A percentile compares a stretch with the other conserved stretches of the same genome.
Conservation (phyloP, 768 basidiomycete species). For the Pleurotus tuber-regium region DNA sequence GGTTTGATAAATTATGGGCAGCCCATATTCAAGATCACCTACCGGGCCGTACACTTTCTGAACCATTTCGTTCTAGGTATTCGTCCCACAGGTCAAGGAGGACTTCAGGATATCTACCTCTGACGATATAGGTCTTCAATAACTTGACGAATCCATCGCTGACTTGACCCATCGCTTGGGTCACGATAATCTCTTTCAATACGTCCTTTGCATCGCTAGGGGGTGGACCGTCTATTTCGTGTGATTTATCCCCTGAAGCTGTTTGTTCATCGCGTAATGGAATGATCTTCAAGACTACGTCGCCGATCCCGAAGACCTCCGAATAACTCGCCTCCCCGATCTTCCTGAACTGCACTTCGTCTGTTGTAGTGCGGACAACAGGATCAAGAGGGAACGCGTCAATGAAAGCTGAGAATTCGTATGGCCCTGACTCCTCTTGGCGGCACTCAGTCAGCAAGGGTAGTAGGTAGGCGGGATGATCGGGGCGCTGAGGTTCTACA, state of each 20-base stretch:
- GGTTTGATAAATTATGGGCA: no score
- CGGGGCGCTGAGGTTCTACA: conserved; percentile 21
- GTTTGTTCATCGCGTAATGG: conserved; percentile 60
- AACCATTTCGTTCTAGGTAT: conserved; percentile 71
- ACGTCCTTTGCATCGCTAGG: conserved; percentile 74
- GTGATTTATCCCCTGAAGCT: conserved; percentile 16
- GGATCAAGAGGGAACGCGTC: conserved; percentile 76
- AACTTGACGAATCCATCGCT: conserved; percentile 73
- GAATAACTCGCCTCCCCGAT: conserved; percentile 97
- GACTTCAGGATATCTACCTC: conserved; percentile 77
- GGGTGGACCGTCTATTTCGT: conserved; percentile 55
- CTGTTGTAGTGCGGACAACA: conserved; percentile 39
- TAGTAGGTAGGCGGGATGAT: conserved; percentile 51
- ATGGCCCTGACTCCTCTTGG: conserved; percentile 56
- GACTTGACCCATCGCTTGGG: conserved; percentile 71
- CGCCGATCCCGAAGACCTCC: conserved; percentile 90
- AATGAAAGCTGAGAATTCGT: conserved; percentile 83
- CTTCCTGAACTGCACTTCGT: conserved; percentile 57
- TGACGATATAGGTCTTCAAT: conserved; percentile 81
- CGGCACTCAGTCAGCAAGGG: conserved; percentile 71
- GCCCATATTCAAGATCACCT: conserved; percentile 15
- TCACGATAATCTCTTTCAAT: conserved; percentile 78
- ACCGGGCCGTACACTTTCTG: conserved; percentile 87
- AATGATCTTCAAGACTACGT: conserved; percentile 88
- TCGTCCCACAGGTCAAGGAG: conserved; percentile 87